Percentiles rank a stretch among this genome's conserved stretches.
phyloP scores from a whole-genome alignment of 208 protist species.

The Trypanosoma rangeli region DNA sequence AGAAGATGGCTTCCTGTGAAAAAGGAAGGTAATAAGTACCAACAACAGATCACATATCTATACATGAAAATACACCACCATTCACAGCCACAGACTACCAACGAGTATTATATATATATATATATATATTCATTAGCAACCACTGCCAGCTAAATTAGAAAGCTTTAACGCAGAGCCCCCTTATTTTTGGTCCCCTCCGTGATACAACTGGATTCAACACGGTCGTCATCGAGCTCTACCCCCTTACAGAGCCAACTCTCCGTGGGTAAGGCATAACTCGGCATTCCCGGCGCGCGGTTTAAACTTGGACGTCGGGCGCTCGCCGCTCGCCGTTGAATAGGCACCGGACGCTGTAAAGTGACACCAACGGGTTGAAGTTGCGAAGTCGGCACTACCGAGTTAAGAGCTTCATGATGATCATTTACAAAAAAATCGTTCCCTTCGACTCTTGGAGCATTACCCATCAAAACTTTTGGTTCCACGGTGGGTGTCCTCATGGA shows the following conservation, averaged over 20 bases:
- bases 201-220: constrained; percentile 3
- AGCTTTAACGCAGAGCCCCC: neutral
- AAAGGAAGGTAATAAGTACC: no score
- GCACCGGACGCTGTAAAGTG: neutral
- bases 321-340: constrained; percentile 4
- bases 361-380: constrained; percentile 25
- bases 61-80: neutral
- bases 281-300: constrained; percentile 14
- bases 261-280: constrained; percentile 74
- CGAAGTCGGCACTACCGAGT: constrained; percentile 20
- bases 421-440: neutral
- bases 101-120: constrained; percentile 4
- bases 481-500: neutral
- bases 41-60: no score
- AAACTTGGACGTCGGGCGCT: constrained; percentile 14
- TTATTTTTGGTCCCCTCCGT: constrained; percentile 4
- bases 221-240: constrained; percentile 32
- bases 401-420: constrained; percentile 1
- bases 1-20: no score
- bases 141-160: neutral
- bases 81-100: neutral
- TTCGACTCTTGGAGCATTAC: constrained; percentile 14
- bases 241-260: constrained; percentile 73
- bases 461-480: constrained; percentile 19
- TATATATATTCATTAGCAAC: neutral